Conservation (phyloP, 1,284 basidiomycete genomes). For the Leccinum griseonigrum region DNA sequence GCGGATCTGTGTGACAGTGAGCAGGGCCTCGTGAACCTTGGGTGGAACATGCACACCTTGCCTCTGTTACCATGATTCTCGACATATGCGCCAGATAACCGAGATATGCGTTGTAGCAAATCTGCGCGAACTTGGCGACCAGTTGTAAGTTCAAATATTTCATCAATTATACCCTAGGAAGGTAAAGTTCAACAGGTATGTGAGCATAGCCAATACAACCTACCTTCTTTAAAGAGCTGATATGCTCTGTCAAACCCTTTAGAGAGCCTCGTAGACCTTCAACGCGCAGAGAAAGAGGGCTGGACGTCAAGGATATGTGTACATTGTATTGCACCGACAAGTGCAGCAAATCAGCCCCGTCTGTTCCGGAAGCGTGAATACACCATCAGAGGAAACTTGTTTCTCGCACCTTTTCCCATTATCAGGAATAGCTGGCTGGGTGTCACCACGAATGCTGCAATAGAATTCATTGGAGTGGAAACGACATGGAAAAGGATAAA, state of each 20-base stretch:
- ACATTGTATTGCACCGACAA: constrained; percentile 60
- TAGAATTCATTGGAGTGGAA: constrained; percentile 1
- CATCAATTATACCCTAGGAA: constrained; percentile 48
- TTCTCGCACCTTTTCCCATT: constrained; percentile 62
- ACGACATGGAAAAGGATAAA: constrained; percentile 3
- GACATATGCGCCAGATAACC: constrained; percentile 58
- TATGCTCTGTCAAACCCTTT: constrained; percentile 41
- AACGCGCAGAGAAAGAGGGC: constrained; percentile 56
- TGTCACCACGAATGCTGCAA: constrained; percentile 53
- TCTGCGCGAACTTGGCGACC: constrained; percentile 40
- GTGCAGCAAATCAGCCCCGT: constrained; percentile 59
- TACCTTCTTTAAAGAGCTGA: constrained; percentile 52
- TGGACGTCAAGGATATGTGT: constrained; percentile 53
- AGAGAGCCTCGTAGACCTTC: constrained; percentile 55
- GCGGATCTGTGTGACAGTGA: constrained; percentile 43
- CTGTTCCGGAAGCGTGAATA: constrained; percentile 35
- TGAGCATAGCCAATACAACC: not conserved
- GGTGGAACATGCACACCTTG: constrained; percentile 37
- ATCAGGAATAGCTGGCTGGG: constrained; percentile 66
- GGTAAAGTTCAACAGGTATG: not conserved
- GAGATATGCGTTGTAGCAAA: constrained; percentile 62
- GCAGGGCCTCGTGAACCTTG: not conserved
- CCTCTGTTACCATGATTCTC: constrained; percentile 47
- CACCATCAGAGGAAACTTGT: not conserved
- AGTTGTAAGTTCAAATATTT: constrained; percentile 48